Conservation (phyloP, 805 yeast species). For the Candida rishiriensis region DNA sequence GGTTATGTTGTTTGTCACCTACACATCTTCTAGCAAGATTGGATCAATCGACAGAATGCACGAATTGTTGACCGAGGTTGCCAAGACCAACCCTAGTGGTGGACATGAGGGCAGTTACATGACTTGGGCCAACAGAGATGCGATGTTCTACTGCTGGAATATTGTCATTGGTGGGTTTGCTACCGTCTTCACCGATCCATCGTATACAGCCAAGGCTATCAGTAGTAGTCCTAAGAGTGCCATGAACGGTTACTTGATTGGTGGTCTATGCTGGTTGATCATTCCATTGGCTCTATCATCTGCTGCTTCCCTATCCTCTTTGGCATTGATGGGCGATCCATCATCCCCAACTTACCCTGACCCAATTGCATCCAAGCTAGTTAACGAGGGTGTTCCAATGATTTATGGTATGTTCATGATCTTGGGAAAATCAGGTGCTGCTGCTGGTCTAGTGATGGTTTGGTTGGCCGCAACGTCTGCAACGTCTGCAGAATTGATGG, state of each 20-base stretch:
- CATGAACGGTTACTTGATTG: constrained; percentile 29
- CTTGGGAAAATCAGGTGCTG: constrained; percentile 38
- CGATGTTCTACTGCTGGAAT: constrained; percentile 35
- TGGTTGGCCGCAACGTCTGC: constrained; percentile 41
- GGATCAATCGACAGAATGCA: constrained; percentile 33
- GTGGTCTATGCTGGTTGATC: constrained; percentile 30
- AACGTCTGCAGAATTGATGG: constrained; percentile 37
- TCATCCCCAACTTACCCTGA: constrained; percentile 39
- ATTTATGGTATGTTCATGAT: constrained; percentile 30
- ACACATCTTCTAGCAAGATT: constrained; percentile 24
- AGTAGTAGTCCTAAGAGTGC: constrained; percentile 26
- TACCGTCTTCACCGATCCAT: constrained; percentile 28
- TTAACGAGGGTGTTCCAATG: constrained; percentile 37
- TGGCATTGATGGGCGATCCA: constrained; percentile 30
- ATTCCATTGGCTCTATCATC: constrained; percentile 29
- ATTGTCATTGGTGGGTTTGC: constrained; percentile 29
- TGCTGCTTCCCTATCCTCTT: constrained; percentile 31
- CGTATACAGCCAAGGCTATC: constrained; percentile 29
- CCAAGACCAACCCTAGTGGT: constrained; percentile 15
- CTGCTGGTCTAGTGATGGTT: constrained; percentile 36
- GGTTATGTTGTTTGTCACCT: constrained; percentile 23
- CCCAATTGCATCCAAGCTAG: constrained; percentile 32
- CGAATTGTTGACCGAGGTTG: constrained; percentile 25
- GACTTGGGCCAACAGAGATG: constrained; percentile 29
- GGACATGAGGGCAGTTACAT: constrained; percentile 30